Conservation (phyloP, 371 early-diverging fungal species). For the Smittium culicis region DNA sequence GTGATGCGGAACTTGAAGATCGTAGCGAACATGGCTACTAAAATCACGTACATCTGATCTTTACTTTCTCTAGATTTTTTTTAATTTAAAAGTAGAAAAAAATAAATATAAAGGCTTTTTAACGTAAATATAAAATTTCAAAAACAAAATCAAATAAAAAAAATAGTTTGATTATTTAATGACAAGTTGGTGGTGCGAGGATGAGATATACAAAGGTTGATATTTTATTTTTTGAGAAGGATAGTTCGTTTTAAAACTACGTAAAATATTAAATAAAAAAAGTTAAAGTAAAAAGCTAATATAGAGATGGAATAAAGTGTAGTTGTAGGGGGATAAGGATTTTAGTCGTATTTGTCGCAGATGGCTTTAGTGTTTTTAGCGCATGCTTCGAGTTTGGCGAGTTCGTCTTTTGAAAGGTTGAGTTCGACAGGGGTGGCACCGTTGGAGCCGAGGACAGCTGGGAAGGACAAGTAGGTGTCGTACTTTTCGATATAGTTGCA, state of each 20-base stretch:
- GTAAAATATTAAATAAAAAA: too few species aligned
- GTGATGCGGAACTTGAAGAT: neutral
- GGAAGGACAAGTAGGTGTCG: conserved; percentile 51
- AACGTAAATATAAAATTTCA: neutral
- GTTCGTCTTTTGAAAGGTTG: conserved; percentile 40
- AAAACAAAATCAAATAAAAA: too few species aligned
- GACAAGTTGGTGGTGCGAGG: too few species aligned
- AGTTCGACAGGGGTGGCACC: conserved; percentile 54
- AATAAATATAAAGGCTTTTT: neutral
- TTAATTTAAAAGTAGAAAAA: too few species aligned
- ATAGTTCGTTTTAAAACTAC: too few species aligned
- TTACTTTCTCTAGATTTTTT: neutral
- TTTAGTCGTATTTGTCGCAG: conserved; percentile 24
- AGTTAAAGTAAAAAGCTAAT: too few species aligned
- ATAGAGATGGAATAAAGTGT: too few species aligned
- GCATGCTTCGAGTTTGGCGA: conserved; percentile 31
- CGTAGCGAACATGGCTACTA: neutral
- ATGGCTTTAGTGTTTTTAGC: conserved; percentile 35
- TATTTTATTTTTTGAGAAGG: too few species aligned
- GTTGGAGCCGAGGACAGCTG: conserved; percentile 50
- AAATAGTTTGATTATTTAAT: too few species aligned
- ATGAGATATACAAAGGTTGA: too few species aligned
- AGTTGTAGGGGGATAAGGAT: too few species aligned
- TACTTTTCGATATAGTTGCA: conserved; percentile 49
- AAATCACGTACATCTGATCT: neutral